Conservation (phyloP, 2,329 filamentous ascomycete species). For the Clonostachys chloroleuca region DNA sequence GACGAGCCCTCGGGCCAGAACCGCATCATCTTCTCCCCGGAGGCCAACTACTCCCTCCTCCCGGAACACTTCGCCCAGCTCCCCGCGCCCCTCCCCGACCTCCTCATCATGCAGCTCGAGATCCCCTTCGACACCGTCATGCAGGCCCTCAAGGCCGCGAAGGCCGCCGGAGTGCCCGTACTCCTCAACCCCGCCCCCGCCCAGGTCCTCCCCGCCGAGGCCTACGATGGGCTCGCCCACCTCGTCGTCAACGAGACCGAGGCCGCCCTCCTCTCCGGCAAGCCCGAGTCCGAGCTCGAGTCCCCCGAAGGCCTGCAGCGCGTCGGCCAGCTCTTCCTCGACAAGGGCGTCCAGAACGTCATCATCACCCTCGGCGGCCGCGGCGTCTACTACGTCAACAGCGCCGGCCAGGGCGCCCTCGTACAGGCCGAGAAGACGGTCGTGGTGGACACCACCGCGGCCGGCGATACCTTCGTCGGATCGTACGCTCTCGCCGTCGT, state of each 20-base stretch:
- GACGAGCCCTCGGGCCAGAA: slow-evolving; percentile 71
- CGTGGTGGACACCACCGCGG: slow-evolving; percentile 90
- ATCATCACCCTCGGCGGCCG: slow-evolving; percentile 80
- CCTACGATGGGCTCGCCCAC: slow-evolving; percentile 67
- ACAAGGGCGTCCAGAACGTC: slow-evolving; percentile 67
- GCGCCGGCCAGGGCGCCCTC: slow-evolving; percentile 32
- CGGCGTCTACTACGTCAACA: slow-evolving; percentile 66
- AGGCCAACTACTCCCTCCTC: slow-evolving; percentile 57
- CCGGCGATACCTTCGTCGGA: slow-evolving; percentile 92
- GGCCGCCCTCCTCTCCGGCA: slow-evolving; percentile 66
- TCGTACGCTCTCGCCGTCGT: slow-evolving; percentile 76
- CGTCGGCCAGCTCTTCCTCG: slow-evolving; percentile 58
- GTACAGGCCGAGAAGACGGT: slow-evolving; percentile 63
- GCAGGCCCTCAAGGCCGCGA: slow-evolving; percentile 49
- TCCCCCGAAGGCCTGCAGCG: slow-evolving; percentile 32
- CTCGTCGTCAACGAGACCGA: slow-evolving; percentile 91
- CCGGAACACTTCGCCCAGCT: slow-evolving; percentile 26
- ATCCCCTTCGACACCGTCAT: slow-evolving; percentile 65
- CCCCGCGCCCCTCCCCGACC: slow-evolving; percentile 41
- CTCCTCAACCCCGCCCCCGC: slow-evolving; percentile 86
- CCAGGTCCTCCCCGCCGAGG: slow-evolving; percentile 58
- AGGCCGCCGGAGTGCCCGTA: slow-evolving; percentile 48
- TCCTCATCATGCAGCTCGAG: slow-evolving; percentile 76
- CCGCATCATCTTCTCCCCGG: slow-evolving; percentile 68
- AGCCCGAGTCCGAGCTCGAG: slow-evolving; percentile 43